Evolutionary conservation across 768 basidiomycete genomes (phyloP).

Genomic region (Trametes cubensis): DNA sequence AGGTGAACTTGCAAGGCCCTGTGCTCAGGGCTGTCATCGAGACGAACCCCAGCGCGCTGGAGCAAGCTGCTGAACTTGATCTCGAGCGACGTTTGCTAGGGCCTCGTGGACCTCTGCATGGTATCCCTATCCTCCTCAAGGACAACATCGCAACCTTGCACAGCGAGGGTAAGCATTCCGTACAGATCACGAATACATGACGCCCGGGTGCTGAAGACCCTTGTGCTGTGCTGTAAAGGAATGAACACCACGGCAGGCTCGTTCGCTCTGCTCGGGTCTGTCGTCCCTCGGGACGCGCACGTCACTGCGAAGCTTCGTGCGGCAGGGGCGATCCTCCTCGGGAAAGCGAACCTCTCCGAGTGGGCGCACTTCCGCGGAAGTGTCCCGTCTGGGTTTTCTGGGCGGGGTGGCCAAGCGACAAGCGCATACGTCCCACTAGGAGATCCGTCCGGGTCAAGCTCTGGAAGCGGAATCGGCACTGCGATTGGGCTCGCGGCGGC

Average conservation of each 20-base stretch:
- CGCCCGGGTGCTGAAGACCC: background rate
- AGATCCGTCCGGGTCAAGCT: conserved; percentile 44
- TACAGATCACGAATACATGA: conserved; percentile 30
- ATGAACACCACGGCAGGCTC: conserved; percentile 44
- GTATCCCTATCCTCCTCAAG: conserved; percentile 42
- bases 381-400: conserved; percentile 48
- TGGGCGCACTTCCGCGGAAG: conserved; percentile 46
- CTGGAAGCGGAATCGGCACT: conserved; percentile 45
- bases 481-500: conserved; percentile 48
- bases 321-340: conserved; percentile 45
- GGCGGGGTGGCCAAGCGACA: conserved; percentile 49
- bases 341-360: conserved; percentile 49
- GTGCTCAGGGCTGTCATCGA: conserved; percentile 61
- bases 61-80: conserved; percentile 46
- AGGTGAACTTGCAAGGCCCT: conserved; percentile 67
- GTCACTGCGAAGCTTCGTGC: conserved; percentile 36
- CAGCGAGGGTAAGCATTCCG: conserved; percentile 35
- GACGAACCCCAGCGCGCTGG: conserved; percentile 54
- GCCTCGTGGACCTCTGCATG: conserved; percentile 35
- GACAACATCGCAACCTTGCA: conserved; percentile 41
- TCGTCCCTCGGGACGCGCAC: conserved; percentile 39
- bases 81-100: conserved; percentile 24
- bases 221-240: conserved; percentile 24
- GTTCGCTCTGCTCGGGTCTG: conserved; percentile 37
- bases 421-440: conserved; percentile 46